Conservation (phyloP, 2,329 filamentous ascomycete species). For the Diaporthe longicolla region DNA sequence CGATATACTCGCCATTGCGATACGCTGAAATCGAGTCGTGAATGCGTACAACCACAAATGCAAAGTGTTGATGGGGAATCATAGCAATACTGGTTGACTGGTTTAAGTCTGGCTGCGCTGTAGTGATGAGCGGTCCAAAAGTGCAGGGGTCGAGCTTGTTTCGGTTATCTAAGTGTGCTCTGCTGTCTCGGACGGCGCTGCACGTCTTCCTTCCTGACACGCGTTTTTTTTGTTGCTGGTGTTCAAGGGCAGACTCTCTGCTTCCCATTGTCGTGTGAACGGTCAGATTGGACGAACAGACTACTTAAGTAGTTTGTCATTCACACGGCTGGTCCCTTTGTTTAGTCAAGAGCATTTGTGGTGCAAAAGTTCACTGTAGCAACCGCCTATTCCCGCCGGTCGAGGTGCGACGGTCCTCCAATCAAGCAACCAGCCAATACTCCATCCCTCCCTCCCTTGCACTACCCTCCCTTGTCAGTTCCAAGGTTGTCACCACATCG, state of each 20-base stretch:
- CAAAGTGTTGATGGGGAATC: not conserved
- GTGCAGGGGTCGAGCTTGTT: conserved; percentile 22
- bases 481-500: conserved; percentile 19
- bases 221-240: conserved; percentile 13
- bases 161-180: conserved; percentile 17
- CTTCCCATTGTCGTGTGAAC: not conserved
- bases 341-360: not conserved
- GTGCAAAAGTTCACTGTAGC: conserved; percentile 19
- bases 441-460: not conserved
- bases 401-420: conserved; percentile 8
- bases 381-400: conserved; percentile 2
- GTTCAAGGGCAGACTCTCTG: not conserved
- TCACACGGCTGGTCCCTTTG: conserved; percentile 2
- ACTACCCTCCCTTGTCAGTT: conserved; percentile 19
- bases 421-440: conserved; percentile 16
- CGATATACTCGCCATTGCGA: not conserved
- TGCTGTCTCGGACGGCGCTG: not conserved
- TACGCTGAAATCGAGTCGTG: not conserved
- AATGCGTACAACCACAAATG: not conserved
- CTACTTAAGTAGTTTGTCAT: not conserved
- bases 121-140: conserved; percentile 15
- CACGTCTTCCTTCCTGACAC: conserved; percentile 19
- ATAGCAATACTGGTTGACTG: no score
- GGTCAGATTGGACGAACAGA: not conserved
- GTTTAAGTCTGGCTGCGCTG: no score